These are phyloP conservation scores for Scleroderma bovista DNA, from an alignment of 768 basidiomycete genomes.

Conservation along the genomic window DNA sequence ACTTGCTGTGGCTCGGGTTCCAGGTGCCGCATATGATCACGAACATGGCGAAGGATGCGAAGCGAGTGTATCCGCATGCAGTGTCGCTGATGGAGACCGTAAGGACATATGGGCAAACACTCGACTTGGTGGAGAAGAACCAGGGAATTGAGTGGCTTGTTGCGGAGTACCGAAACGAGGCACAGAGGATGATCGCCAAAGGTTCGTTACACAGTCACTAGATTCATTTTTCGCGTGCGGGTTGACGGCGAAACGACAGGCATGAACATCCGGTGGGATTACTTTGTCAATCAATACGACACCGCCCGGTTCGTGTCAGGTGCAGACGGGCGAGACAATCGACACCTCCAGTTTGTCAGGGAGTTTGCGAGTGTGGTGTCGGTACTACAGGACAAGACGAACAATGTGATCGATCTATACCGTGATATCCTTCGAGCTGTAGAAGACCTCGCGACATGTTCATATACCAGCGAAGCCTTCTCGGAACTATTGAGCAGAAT, in stretches of 20 bases:
- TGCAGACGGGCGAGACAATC: constrained; percentile 75
- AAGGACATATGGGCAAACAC: constrained; percentile 93
- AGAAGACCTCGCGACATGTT: constrained; percentile 83
- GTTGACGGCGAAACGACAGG: constrained; percentile 41
- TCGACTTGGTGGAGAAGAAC: constrained; percentile 86
- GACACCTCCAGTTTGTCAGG: constrained; percentile 90
- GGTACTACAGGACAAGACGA: constrained; percentile 94
- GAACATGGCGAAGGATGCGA: constrained; percentile 98
- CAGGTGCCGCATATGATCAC: constrained; percentile 91
- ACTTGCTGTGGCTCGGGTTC: constrained; percentile 93
- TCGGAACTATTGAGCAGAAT: constrained; percentile 69
- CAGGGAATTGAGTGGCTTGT: constrained; percentile 92
- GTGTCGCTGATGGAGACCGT: constrained; percentile 99
- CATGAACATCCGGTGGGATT: constrained; percentile 95
- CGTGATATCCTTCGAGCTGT: constrained; percentile 80
- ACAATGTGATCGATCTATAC: constrained; percentile 87
- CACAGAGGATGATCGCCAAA: constrained; percentile 87
- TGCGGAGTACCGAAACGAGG: constrained; percentile 90
- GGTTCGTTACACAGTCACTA: constrained; percentile 41
- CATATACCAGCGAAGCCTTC: constrained; percentile 82
- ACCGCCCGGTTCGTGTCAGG: constrained; percentile 66
- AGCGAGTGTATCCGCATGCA: constrained; percentile 96
- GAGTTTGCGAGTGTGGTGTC: constrained; percentile 94
- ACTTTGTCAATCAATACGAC: constrained; percentile 94
- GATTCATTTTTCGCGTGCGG: too few relatives aligned